Percentiles rank a stretch among this genome's conserved stretches.
phyloP scores from a whole-genome alignment of 352 stramenopile genomes.

The Phytophthora brassicae region DNA sequence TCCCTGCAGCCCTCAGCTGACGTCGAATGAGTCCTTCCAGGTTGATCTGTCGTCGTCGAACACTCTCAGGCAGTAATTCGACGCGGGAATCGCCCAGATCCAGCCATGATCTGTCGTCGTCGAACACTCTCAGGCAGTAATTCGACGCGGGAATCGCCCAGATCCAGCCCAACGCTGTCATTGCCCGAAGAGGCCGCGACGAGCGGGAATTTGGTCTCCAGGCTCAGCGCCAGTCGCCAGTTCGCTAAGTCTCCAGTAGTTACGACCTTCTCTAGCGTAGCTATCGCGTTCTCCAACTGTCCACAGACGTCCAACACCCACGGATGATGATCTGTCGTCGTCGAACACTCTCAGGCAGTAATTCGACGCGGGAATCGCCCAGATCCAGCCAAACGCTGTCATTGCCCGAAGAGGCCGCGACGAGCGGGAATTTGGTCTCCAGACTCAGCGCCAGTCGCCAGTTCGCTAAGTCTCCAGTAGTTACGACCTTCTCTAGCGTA shows the following conservation, averaged over 20 bases:
- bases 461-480: background rate
- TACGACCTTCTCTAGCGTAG: constrained; percentile 24
- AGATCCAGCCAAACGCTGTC: background rate
- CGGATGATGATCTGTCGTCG: too few relatives aligned
- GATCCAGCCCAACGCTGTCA: background rate
- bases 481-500: constrained; percentile 24
- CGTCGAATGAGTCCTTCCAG: constrained; percentile 34
- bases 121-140: constrained; percentile 48
- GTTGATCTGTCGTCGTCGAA: constrained; percentile 38
- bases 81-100: constrained; percentile 11
- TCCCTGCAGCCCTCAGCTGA: constrained; percentile 34
- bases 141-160: constrained; percentile 13
- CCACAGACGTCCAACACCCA: constrained; percentile 47
- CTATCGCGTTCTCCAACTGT: constrained; percentile 16
- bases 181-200: constrained; percentile 6
- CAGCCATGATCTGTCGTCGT: too few relatives aligned
- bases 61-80: constrained; percentile 42
- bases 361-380: constrained; percentile 14
- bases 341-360: constrained; percentile 47
- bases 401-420: constrained; percentile 5
- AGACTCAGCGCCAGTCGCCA: constrained; percentile 37
- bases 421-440: constrained; percentile 34
- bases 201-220: constrained; percentile 38
- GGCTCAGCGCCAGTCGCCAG: constrained; percentile 33
- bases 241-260: background rate